Evolutionary conservation across 306 rosid genomes (phyloP), one percentile per base, ranked within the genome.

Genomic region (Lagenaria siceraria): DNA sequence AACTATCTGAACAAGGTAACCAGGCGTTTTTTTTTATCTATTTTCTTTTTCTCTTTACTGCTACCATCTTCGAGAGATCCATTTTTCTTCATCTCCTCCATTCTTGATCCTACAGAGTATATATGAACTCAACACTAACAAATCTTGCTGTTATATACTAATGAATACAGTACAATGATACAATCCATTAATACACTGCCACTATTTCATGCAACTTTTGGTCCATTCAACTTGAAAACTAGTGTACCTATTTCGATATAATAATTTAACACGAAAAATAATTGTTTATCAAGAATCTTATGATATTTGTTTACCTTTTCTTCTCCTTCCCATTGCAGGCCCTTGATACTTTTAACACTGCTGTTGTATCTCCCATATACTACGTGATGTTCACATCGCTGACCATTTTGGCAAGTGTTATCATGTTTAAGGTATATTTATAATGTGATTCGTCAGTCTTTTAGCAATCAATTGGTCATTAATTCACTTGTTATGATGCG

Each of bases 281-380:
- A 46, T n/a, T 29, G 15, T 11, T 46, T 46, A 69, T 55, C 21
- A 68, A 40, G 52, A 43, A 14, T 29, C n/a, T 7, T 68, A 13
- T 5, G 79, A 55, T 54, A n/a, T 38, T 75, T 78, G 52, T 4
- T 81, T 66, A 58, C 46, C 31, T 66, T 40, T 38, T 43, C 33
- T 71, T 70, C 40, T 71, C 40, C 59, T 71, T 25, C 65, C 54
- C 78, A 75, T 77, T 85, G 78, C 91, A 95, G 99, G 99, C 99
- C 24, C 91, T 95, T 85, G 99, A 95, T 86, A 95, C 99, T 71
- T 95, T 95, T 64, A 92, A 95, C 81, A 95, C 98, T 1, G 97
- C 98, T 19, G 99, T 95, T 87, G 97, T 95, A 42, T 95, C 99
- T 83, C 99, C 99, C 54, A 92, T 95, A 77, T 95, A 95, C 83